phyloP scores from a whole-genome alignment of 2,329 filamentous ascomycete species.

The Neurospora sp. region DNA sequence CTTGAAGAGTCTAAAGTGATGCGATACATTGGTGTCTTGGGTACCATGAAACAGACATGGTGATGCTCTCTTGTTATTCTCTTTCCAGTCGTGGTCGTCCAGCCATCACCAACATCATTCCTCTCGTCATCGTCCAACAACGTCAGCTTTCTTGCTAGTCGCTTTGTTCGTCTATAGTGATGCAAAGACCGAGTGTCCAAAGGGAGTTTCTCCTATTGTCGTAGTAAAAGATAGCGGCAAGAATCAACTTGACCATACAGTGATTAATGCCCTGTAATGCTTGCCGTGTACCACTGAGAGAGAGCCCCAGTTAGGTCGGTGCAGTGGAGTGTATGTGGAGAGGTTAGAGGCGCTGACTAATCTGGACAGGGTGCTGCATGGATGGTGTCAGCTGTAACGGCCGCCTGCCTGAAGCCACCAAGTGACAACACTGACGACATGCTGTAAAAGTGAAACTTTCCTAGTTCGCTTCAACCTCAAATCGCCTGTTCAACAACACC shows the following conservation, averaged over 20 bases:
- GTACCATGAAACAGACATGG: conserved; percentile 26
- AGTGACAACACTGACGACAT: not conserved
- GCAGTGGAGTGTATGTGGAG: not conserved
- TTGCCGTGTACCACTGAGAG: not conserved
- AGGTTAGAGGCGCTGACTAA: not conserved
- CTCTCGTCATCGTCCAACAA: no score
- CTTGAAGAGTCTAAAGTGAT: no score
- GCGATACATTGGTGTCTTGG: no score
- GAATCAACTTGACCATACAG: not conserved
- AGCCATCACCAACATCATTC: no score
- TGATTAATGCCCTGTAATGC: not conserved
- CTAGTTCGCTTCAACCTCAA: not conserved
- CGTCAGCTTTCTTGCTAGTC: no score
- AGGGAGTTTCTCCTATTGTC: no score
- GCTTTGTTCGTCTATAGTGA: no score
- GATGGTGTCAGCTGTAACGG: not conserved
- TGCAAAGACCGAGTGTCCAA: no score
- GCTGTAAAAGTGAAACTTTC: not conserved
- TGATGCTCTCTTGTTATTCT: no score
- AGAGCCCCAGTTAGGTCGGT: not conserved
- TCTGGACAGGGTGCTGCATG: not conserved
- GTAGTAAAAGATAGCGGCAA: no score
- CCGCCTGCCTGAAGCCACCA: not conserved
- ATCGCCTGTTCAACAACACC: not conserved
- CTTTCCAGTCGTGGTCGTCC: no score